Conservation (phyloP, 1,284 basidiomycete species). For the Termitomyces sp. region DNA sequence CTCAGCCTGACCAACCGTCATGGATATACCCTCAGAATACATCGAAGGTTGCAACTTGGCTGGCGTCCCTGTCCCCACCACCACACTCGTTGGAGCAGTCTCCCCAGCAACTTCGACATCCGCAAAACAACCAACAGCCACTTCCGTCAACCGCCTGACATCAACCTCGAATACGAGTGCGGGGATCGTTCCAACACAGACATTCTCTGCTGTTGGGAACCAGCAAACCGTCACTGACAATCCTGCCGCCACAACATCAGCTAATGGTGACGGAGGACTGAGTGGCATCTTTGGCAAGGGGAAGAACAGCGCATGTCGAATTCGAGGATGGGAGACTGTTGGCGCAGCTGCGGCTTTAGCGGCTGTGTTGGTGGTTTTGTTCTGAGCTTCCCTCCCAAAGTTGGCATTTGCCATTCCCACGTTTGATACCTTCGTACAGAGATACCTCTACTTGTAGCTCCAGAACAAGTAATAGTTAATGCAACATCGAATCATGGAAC, state of each 20-base stretch:
- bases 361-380: background rate
- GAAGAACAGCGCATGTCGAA: slow-evolving; percentile 1
- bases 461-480: background rate
- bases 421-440: background rate
- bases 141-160: background rate
- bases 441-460: background rate
- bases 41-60: slow-evolving; percentile 9
- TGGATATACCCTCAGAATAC: slow-evolving; percentile 8
- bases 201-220: background rate
- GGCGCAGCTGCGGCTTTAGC: background rate
- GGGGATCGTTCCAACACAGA: too few relatives aligned
- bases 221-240: slow-evolving; percentile 1
- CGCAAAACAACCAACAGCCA: too few relatives aligned
- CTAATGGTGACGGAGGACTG: background rate
- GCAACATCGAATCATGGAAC: too few relatives aligned
- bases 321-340: background rate
- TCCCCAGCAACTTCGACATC: background rate
- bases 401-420: background rate
- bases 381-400: background rate
- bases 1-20: background rate
- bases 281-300: background rate
- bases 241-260: background rate
- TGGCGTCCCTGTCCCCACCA: slow-evolving; percentile 12
- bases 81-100: slow-evolving; percentile 11
- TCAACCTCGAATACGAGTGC: background rate